Base-by-base conservation (phyloP, 2,329 filamentous ascomycete species). In the Xylaria sp. region DNA sequence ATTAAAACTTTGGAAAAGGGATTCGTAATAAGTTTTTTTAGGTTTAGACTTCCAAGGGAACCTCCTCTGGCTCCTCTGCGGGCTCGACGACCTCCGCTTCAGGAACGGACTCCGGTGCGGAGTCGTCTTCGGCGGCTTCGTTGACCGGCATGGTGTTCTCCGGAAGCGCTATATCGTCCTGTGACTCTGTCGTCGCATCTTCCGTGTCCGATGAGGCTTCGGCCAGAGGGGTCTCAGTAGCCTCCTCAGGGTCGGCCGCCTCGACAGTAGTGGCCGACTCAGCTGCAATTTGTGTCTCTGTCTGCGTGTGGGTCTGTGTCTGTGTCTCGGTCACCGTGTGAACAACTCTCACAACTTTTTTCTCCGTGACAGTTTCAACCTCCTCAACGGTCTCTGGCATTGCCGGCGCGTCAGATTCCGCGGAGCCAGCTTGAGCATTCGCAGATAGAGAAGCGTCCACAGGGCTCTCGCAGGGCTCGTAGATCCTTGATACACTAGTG, bases 191-290 rank as follows among this genome's bases (percentile, higher is more conserved):
- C 6, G 1, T 12, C n/a, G 55, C 9, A 31, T 62, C 63, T 23
- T 59, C 63, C 0, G 41, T 6, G 23, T 33, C n/a, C 9, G 43
- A 10, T 41, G 28, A n/a, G 20, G n/a, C 12, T 18, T 56, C 66
- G 28, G 49, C 43, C 25, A 52, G 23, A 1, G 64, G 62, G n/a
- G 20, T 41, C 28, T 62, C 63, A 2, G 67, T 70, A 28, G 69
- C 64, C 67, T 82, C 64, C 67, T 82, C 78, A 0, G 72, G 75
- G 9, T 78, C 73, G 1, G 73, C n/a, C 2, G 7, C 18, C 28
- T 55, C 52, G 12, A 55, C 28, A 55, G 52, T 2, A 31, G 52
- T 80, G 72, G 72, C 79, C 68, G 1, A 77, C 56, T 77, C 72
- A 20, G 73, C 75, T 18, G 78, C 73, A 0, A 73, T 76, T 56